phyloP scores from a whole-genome alignment of 768 basidiomycete genomes.

The Termitomyces sp. region DNA sequence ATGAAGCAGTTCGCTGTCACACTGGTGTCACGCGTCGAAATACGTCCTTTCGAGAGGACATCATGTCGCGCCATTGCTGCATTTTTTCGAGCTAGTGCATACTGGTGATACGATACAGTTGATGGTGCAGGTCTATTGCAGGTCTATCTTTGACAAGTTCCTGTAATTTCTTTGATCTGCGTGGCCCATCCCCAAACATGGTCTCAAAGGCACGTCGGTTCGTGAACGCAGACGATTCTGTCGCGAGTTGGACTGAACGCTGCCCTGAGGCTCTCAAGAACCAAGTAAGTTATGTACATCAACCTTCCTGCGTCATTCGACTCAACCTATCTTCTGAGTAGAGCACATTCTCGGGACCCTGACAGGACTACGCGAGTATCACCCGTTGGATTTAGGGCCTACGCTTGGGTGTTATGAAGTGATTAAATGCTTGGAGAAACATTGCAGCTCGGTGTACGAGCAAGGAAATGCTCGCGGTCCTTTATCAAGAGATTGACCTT shows the following conservation, averaged over 20 bases:
- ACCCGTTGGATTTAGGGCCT: slow-evolving; percentile 81
- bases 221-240: slow-evolving; percentile 89
- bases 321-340: slow-evolving; percentile 48
- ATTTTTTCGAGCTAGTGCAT: slow-evolving; percentile 91
- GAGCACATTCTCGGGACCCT: slow-evolving; percentile 86
- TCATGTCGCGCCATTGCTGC: too few relatives aligned
- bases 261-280: slow-evolving; percentile 93
- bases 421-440: slow-evolving; percentile 82
- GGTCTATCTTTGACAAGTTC: slow-evolving; percentile 90
- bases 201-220: slow-evolving; percentile 65
- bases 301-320: neutral
- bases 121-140: slow-evolving; percentile 98
- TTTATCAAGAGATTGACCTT: slow-evolving; percentile 96
- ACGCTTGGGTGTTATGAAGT: slow-evolving; percentile 88
- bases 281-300: slow-evolving; percentile 46
- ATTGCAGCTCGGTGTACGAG: slow-evolving; percentile 92
- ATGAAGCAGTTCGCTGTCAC: too few relatives aligned
- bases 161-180: neutral
- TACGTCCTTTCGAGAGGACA: too few relatives aligned
- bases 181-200: neutral
- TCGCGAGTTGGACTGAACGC: slow-evolving; percentile 89
- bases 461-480: slow-evolving; percentile 95
- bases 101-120: slow-evolving; percentile 96
- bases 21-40: too few relatives aligned
- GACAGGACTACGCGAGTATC: slow-evolving; percentile 86